Percentiles rank a stretch among this genome's conserved stretches.
Evolutionary conservation across 805 yeast genomes (phyloP).

Genomic region (Kodamaea jinghongensis): DNA sequence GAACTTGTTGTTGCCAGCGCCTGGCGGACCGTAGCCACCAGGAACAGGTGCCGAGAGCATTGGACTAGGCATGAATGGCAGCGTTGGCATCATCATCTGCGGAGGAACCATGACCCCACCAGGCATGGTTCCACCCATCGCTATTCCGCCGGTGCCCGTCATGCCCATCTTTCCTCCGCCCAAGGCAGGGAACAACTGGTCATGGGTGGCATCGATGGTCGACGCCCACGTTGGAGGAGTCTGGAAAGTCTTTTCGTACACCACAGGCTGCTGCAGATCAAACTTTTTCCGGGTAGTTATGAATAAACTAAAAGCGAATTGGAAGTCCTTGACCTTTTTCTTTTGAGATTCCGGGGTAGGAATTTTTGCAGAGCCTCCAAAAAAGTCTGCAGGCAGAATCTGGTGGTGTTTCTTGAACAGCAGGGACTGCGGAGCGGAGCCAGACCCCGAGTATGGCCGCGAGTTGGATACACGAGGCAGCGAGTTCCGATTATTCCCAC

Average conservation of each 20-base stretch:
- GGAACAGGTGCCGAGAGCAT: conserved; percentile 24
- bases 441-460: conserved; percentile 19
- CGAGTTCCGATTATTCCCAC: conserved; percentile 23
- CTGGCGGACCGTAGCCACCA: conserved; percentile 12
- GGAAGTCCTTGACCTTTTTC: conserved; percentile 36
- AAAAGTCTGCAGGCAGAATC: conserved; percentile 40
- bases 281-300: conserved; percentile 39
- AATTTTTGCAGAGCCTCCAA: conserved; percentile 37
- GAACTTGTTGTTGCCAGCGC: conserved; percentile 21
- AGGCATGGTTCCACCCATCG: conserved; percentile 5
- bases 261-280: conserved; percentile 23
- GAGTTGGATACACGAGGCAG: conserved; percentile 30
- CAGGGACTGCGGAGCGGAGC: conserved; percentile 15
- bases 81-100: conserved; percentile 15
- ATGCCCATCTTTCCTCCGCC: conserved; percentile 1
- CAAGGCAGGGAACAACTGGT: conserved; percentile 46
- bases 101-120: conserved; percentile 6
- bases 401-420: conserved; percentile 33
- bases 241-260: conserved; percentile 60
- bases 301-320: conserved; percentile 51
- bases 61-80: conserved; percentile 33
- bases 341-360: conserved; percentile 39
- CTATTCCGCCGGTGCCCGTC: conserved; percentile 1
- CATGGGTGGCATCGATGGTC: conserved; percentile 56
- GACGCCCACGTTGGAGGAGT: conserved; percentile 79